A percentile compares a stretch with the other conserved stretches of the same genome.
phyloP scores from a whole-genome alignment of 352 stramenopile genomes.

The Globisporangium lucens region DNA sequence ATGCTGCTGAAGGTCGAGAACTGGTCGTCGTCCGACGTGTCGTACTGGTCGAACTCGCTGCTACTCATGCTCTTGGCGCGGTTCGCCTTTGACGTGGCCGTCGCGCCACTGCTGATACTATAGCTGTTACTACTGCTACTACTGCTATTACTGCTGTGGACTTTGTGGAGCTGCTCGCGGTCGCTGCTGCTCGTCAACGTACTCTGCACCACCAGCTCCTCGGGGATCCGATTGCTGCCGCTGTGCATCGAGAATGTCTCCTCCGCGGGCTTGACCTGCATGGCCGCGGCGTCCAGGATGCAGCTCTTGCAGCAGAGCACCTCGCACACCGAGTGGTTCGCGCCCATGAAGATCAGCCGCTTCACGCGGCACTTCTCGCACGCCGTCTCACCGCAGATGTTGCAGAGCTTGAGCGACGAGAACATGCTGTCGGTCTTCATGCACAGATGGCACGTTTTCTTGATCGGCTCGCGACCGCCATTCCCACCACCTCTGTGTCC shows the following conservation, averaged over 20 bases:
- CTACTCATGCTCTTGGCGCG: background rate
- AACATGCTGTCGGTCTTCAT: constrained; percentile 15
- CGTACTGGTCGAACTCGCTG: constrained; percentile 1
- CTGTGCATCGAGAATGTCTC: constrained; percentile 15
- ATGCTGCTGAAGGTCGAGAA: constrained; percentile 10
- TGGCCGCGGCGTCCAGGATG: constrained; percentile 25
- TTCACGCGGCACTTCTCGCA: constrained; percentile 29
- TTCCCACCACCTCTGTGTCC: background rate
- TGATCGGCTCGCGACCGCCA: background rate
- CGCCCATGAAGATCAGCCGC: constrained; percentile 29
- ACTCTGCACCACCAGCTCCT: background rate
- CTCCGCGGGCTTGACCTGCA: constrained; percentile 24
- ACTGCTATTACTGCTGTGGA: background rate
- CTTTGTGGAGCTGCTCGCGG: background rate
- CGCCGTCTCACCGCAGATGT: constrained; percentile 21
- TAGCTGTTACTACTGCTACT: background rate
- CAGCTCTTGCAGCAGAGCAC: constrained; percentile 39
- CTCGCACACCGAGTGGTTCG: constrained; percentile 13
- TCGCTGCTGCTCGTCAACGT: background rate
- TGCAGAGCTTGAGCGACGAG: constrained; percentile 22
- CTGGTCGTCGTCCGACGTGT: constrained; percentile 8
- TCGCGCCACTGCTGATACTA: background rate
- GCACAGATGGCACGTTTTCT: constrained; percentile 21
- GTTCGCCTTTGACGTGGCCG: background rate
- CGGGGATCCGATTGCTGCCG: background rate